Conservation (phyloP, 352 stramenopile species). For the Phytophthora multivora region DNA sequence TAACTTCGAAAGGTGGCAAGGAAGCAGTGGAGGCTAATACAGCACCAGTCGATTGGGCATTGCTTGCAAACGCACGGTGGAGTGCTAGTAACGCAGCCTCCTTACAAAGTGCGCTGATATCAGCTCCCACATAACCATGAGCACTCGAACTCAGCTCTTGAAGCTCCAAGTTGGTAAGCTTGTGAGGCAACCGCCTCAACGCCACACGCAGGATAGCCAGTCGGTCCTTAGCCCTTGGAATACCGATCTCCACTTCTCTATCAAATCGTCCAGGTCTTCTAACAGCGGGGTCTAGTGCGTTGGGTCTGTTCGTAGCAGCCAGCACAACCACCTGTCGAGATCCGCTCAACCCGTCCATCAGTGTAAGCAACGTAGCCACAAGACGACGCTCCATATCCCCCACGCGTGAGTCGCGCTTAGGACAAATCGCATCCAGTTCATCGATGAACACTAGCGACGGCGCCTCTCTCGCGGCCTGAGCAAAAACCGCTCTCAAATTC, state of each 20-base stretch:
- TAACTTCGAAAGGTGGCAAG: constrained; percentile 54
- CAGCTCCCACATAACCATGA: constrained; percentile 95
- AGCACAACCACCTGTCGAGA: constrained; percentile 74
- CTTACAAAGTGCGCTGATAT: constrained; percentile 79
- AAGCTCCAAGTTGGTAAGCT: constrained; percentile 81
- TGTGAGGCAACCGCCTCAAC: constrained; percentile 87
- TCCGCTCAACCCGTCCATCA: constrained; percentile 87
- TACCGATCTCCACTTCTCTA: constrained; percentile 96
- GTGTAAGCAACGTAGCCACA: constrained; percentile 87
- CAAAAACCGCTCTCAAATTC: constrained; percentile 78
- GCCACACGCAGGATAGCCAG: constrained; percentile 94
- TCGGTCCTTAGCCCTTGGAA: constrained; percentile 93
- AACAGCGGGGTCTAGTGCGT: constrained; percentile 92
- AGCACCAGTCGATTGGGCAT: constrained; percentile 11
- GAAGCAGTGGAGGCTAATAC: constrained; percentile 17
- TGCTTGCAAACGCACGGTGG: constrained; percentile 46
- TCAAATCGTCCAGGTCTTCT: constrained; percentile 96
- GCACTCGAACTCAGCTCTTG: constrained; percentile 92
- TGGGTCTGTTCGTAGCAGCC: constrained; percentile 86
- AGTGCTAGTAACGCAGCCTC: constrained; percentile 75
- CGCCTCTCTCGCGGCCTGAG: constrained; percentile 42
- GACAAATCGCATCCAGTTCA: constrained; percentile 92
- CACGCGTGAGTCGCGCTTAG: constrained; percentile 78
- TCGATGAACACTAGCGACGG: constrained; percentile 87
- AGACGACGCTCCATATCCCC: constrained; percentile 86